Conservation (phyloP, 345 rosid genomes). For the Balakata baccata region DNA sequence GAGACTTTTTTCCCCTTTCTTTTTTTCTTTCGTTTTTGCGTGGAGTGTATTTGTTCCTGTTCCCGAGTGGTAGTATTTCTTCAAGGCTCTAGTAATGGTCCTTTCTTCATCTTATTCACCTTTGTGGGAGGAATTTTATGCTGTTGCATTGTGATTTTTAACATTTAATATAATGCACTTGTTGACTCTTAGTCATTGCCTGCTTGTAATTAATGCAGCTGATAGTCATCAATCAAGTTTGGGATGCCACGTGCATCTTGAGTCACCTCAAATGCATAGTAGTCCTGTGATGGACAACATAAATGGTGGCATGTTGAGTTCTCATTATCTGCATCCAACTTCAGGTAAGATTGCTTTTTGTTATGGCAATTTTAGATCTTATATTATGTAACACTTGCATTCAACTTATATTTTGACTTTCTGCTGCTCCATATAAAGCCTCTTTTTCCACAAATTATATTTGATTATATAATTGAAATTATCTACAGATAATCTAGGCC, state of each 20-base stretch:
- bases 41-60: no score
- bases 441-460: conserved; percentile 12
- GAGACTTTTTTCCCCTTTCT: no score
- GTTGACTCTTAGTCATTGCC: conserved; percentile 21
- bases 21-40: no score
- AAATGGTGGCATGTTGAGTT: conserved; percentile 28
- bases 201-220: conserved; percentile 44
- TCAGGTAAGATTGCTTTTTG: conserved; percentile 27
- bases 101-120: no score
- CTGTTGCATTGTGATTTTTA: no score
- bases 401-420: not conserved
- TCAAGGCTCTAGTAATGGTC: no score
- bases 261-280: conserved; percentile 41
- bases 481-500: conserved; percentile 38
- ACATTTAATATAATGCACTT: conserved; percentile 2
- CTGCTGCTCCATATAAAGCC: not conserved
- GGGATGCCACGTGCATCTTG: conserved; percentile 29
- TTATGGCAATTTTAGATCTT: not conserved
- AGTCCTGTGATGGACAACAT: conserved; percentile 27
- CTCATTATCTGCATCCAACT: conserved; percentile 28
- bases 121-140: no score
- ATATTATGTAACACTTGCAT: not conserved
- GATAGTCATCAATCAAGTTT: conserved; percentile 63
- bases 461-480: conserved; percentile 21
- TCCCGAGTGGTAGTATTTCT: no score